phyloP scores from a whole-genome alignment of 805 yeast genomes.

The Lachancea meyersii region DNA sequence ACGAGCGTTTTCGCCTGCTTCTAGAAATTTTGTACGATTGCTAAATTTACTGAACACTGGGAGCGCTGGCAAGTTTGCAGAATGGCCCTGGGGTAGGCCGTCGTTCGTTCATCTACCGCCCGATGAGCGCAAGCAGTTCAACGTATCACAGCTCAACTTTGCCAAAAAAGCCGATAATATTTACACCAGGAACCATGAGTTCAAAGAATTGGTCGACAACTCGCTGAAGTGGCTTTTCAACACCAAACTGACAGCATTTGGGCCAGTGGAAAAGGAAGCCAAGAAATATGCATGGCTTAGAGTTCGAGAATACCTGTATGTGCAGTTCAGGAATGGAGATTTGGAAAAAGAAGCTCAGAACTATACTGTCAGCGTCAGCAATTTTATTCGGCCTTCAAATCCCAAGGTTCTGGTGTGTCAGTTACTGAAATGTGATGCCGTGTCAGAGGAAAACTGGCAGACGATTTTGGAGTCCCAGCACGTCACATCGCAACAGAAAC shows the following conservation, averaged over 20 bases:
- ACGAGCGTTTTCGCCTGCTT: neutral
- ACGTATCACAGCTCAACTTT: conserved; percentile 8
- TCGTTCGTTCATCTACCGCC: conserved; percentile 15
- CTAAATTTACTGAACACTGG: neutral
- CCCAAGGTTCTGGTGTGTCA: conserved; percentile 16
- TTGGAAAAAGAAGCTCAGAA: conserved; percentile 3
- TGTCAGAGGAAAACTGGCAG: conserved; percentile 12
- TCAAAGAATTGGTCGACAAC: conserved; percentile 12
- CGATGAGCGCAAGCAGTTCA: conserved; percentile 8
- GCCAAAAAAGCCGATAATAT: conserved; percentile 8
- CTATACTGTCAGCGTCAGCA: conserved; percentile 10
- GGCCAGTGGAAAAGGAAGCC: conserved; percentile 6
- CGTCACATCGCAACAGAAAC: conserved; percentile 1
- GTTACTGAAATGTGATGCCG: conserved; percentile 9
- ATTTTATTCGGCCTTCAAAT: conserved; percentile 16
- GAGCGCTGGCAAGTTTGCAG: neutral
- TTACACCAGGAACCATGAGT: conserved; percentile 10
- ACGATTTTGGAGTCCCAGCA: conserved; percentile 7
- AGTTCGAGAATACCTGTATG: conserved; percentile 13
- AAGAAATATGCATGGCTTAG: conserved; percentile 12
- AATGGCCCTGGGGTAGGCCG: conserved; percentile 16
- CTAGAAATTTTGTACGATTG: neutral
- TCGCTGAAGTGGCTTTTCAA: conserved; percentile 16
- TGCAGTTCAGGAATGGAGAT: conserved; percentile 12
- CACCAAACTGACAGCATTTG: conserved; percentile 13